These are phyloP conservation scores for Knufia petricola DNA, from an alignment of 2,329 filamentous ascomycete species.

Conservation along the genomic window DNA sequence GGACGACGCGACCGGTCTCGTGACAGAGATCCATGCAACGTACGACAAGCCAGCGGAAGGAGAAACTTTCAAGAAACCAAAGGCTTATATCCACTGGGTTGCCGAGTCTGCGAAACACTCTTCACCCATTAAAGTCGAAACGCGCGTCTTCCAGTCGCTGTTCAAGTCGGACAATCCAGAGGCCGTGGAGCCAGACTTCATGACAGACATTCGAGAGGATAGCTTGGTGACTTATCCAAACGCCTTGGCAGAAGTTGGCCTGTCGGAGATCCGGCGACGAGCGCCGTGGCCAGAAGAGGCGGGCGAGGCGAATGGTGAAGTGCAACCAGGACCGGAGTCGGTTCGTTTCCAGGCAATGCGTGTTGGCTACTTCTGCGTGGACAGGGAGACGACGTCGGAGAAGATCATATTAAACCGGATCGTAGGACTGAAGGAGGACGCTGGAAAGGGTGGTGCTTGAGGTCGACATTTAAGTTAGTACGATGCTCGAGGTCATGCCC, in stretches of 20 bases:
- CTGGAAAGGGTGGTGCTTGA: conserved; percentile 46
- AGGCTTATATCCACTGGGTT: conserved; percentile 89
- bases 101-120: conserved; percentile 55
- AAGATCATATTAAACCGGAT: conserved; percentile 84
- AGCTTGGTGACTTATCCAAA: conserved; percentile 70
- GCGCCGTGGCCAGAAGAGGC: conserved; percentile 76
- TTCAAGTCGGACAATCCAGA: conserved; percentile 83
- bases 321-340: conserved; percentile 52
- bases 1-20: conserved; percentile 52
- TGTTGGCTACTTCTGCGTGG: conserved; percentile 77
- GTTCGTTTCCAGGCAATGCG: conserved; percentile 88
- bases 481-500: background rate
- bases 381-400: conserved; percentile 64
- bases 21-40: conserved; percentile 57
- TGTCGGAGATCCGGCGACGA: conserved; percentile 62
- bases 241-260: conserved; percentile 73
- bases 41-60: conserved; percentile 59
- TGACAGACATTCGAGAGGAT: conserved; percentile 74
- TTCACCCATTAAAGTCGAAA: conserved; percentile 56
- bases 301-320: conserved; percentile 55
- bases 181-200: conserved; percentile 65
- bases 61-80: conserved; percentile 53
- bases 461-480: background rate
- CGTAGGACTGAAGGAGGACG: conserved; percentile 81
- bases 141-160: conserved; percentile 67